Percentiles rank a stretch among this genome's conserved stretches.
Conservation (phyloP, 495 filamentous ascomycete species). For the Lepidopterella palustris region DNA sequence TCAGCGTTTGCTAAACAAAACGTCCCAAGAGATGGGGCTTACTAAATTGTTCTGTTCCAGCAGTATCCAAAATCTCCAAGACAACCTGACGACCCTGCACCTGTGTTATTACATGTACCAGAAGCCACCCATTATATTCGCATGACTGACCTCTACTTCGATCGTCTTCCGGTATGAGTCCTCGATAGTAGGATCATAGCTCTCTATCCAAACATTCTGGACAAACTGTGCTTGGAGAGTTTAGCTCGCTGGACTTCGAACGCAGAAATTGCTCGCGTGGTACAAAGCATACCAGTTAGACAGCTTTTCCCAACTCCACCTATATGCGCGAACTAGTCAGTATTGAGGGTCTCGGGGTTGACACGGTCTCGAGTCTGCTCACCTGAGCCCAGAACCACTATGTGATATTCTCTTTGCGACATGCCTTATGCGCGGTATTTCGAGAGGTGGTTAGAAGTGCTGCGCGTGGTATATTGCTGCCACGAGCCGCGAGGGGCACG, state of each 20-base stretch:
- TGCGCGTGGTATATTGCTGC: conserved; percentile 8
- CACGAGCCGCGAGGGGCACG: conserved; percentile 3
- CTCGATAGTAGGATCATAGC: conserved; percentile 97
- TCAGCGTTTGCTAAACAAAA: conserved; percentile 28
- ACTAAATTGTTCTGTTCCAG: conserved; percentile 98
- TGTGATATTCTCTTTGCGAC: conserved; percentile 64
- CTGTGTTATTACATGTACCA: conserved; percentile 1
- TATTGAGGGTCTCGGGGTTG: not conserved
- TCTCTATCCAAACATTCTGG: conserved; percentile 98
- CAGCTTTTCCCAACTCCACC: conserved; percentile 98
- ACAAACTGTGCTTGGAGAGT: conserved; percentile 82
- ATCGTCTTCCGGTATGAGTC: conserved; percentile 95
- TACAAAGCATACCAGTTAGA: conserved; percentile 70
- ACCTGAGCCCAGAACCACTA: conserved; percentile 87
- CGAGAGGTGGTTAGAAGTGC: not conserved
- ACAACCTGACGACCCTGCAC: conserved; percentile 86
- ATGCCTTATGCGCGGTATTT: conserved; percentile 14
- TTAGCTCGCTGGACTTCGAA: conserved; percentile 11
- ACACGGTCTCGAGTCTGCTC: conserved; percentile 27
- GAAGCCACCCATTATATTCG: not conserved
- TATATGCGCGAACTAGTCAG: conserved; percentile 33
- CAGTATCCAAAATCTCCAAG: conserved; percentile 95
- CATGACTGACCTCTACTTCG: conserved; percentile 77
- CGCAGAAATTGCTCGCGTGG: conserved; percentile 1
- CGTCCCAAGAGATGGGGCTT: conserved; percentile 37